Evolutionary conservation across 805 yeast genomes (phyloP), one percentile per base, ranked within the genome.

Genomic region (Huiozyma sinensis): DNA sequence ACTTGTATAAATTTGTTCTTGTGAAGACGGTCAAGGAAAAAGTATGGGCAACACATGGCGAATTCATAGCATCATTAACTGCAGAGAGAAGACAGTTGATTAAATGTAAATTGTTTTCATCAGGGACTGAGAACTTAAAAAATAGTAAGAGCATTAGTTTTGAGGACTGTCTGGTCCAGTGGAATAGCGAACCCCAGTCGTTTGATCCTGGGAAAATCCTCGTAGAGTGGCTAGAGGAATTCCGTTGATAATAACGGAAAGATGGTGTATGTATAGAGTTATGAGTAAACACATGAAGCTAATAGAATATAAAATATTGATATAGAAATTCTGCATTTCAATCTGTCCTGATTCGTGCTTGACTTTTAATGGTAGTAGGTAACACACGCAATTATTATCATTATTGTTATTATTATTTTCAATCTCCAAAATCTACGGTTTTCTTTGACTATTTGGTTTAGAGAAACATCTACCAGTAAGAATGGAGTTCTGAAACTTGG

Each of bases 11-110:
- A 31, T 52, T 59, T 43, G 35, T 54, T 9, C 41, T 59, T 6
- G 50, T 56, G 9, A 55, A 54, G 34, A 45, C 48, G 7, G 46
- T 59, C 5, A 59, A 56, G 41, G 56, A 55, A 12, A 50, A 45
- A 28, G 58, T 56, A 6, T 58, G 63, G 63, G 38, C 40, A 7
- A 42, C 42, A 48, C 36, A 33, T 35, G 9, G 29, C 32, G 8
- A 13, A 41, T 12, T 31, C 47, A 10, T 40, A 29, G 7, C 42
- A 48, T 32, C 27, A 33, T 17, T 31, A 29, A 17, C 38, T 17
- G 12, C 27, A 34, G 29, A 41, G 31, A 10, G 30, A 17, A 6
- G 24, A 17, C 9, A 7, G 17, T 28, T 54, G 12, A 41, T 42
- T 11, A 41, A 44, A n/a, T 46, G 48, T 39, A 29, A 28, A 4